A percentile compares a stretch with the other conserved stretches of the same genome.
These are phyloP conservation scores for Aspergillus unguis DNA, from an alignment of 2,329 filamentous ascomycete species.

Conservation along the genomic window DNA sequence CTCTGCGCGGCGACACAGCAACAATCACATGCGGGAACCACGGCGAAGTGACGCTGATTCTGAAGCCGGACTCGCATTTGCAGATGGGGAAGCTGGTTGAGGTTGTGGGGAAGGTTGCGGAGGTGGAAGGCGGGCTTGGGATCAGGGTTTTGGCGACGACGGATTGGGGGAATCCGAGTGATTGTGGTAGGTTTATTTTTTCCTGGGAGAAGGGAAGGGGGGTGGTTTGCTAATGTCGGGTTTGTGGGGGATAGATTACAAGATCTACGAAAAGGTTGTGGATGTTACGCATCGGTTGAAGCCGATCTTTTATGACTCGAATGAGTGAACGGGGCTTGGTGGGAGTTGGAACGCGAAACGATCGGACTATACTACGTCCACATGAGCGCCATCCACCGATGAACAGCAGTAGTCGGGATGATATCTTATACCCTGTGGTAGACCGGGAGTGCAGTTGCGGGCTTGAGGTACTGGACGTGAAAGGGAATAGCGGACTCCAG, in stretches of 20 bases:
- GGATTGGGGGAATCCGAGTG: conserved; percentile 42
- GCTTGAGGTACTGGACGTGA: too few species aligned
- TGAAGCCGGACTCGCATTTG: conserved; percentile 59
- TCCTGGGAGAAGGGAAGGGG: not conserved
- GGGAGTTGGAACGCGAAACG: not conserved
- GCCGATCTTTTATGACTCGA: conserved; percentile 68
- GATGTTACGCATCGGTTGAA: conserved; percentile 80
- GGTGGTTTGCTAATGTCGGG: not conserved
- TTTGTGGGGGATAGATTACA: conserved; percentile 64
- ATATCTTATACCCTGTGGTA: not conserved
- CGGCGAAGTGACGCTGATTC: conserved; percentile 68
- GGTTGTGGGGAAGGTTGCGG: conserved; percentile 45
- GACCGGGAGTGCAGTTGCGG: too few species aligned
- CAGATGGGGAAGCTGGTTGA: conserved; percentile 47
- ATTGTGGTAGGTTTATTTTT: conserved; percentile 35
- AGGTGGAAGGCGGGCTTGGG: conserved; percentile 41
- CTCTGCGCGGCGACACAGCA: conserved; percentile 76
- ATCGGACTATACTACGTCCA: not conserved
- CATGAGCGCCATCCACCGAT: too few species aligned
- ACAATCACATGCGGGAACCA: conserved; percentile 68
- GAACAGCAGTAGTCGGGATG: not conserved
- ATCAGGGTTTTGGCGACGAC: conserved; percentile 40
- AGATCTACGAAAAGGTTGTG: conserved; percentile 72
- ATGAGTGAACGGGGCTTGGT: conserved; percentile 5
- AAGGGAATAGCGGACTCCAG: too few species aligned